phyloP scores from a whole-genome alignment of 306 rosid genomes.

The Vigna mungo region DNA sequence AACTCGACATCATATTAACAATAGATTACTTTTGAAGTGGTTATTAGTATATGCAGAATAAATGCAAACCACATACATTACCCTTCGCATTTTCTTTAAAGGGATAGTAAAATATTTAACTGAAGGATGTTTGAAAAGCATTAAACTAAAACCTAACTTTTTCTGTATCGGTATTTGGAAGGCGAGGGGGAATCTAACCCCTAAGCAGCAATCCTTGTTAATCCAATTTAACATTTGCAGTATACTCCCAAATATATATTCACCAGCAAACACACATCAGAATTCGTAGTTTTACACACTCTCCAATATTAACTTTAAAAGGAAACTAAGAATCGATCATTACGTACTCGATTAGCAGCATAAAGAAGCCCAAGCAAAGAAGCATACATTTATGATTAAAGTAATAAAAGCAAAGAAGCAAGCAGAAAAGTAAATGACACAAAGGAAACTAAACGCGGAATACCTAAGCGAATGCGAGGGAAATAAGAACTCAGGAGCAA shows the following conservation, averaged over 20 bases:
- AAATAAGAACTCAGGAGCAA: conserved; percentile 2
- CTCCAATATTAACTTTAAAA: not conserved
- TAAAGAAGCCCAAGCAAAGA: not conserved
- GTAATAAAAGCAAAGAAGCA: not conserved
- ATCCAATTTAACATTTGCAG: not conserved
- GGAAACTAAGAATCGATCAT: not conserved
- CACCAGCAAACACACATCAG: not conserved
- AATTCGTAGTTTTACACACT: not conserved
- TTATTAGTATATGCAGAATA: conserved; percentile 26
- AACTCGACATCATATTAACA: not conserved
- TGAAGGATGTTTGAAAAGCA: conserved; percentile 5
- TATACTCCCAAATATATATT: not conserved
- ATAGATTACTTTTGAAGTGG: not conserved
- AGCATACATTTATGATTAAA: not conserved
- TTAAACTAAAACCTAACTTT: not conserved
- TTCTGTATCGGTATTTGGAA: not conserved
- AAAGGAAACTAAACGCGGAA: conserved; percentile 2
- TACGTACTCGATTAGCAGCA: conserved; percentile 4
- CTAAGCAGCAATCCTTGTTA: not conserved
- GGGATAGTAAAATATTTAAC: conserved; percentile 3
- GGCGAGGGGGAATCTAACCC: not conserved
- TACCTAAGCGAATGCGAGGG: not conserved
- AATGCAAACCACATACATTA: not conserved
- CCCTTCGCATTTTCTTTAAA: conserved; percentile 5
- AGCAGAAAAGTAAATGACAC: not conserved